Base-by-base conservation (phyloP, 2,329 filamentous ascomycete genomes). In the Helotiales sp. region DNA sequence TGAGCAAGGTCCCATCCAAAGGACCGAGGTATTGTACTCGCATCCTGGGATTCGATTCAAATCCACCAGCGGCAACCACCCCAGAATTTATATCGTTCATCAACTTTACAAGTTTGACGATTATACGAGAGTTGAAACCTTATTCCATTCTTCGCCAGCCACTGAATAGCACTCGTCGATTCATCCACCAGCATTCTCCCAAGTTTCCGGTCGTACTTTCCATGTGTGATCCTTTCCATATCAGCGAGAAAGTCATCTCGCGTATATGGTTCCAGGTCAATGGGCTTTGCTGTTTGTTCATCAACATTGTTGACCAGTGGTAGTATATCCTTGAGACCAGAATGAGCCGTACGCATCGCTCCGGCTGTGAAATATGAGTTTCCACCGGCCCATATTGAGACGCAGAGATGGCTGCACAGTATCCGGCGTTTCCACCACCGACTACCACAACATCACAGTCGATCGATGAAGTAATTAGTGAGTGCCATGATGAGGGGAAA, bases 41-140 rank as follows among this genome's bases (percentile, higher is more conserved):
- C 80, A 90, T 80, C 3, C 81, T 79, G 0, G 87, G 80, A 62
- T 85, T 89, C 11, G 87, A 83, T 76, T 91, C 87, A 72, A 91
- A 91, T 0, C 89, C 89, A 1, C 89, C 89, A 11, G 87, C 86
- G 32, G 85, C 85, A 1, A 89, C 89, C 89, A 11, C 89, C 89
- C 88, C 88, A 91, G 75, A 91, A 91, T 72, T 87, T 88, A 73
- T 83, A 83, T 32, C 84, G 79, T 0, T 85, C 87, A 60, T 86
- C 80, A n/a, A 90, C 82, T 65, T 87, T 80, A 74, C 89, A 91
- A 0, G 89, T 86, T 73, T 92, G 89, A 2, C 89, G 81, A 66
- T 90, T 87, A 76, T 91, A 91, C 1, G 83, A 85, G 2, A 91
- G 78, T 72, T 87, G 83, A 72, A 88, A 90, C 1, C 82, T 79